These are phyloP conservation scores for Ascosphaera pollenicola DNA, from an alignment of 2,329 filamentous ascomycete species.

Conservation along the genomic window DNA sequence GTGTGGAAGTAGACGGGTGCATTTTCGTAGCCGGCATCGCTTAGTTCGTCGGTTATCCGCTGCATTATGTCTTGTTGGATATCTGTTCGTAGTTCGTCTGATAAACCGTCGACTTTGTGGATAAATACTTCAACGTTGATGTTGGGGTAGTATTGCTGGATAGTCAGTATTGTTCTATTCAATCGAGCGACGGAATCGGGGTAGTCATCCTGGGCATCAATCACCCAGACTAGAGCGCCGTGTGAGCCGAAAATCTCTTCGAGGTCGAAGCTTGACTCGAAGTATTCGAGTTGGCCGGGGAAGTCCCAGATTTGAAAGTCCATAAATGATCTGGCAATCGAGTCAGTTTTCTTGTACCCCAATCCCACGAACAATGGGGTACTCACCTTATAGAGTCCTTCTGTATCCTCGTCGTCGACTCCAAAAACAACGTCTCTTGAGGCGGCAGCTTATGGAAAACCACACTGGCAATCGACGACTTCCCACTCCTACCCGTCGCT, in stretches of 20 bases:
- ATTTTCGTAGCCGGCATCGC: slow-evolving; percentile 80
- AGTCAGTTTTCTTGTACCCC: not conserved
- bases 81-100: slow-evolving; percentile 88
- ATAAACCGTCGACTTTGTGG: slow-evolving; percentile 95
- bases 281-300: slow-evolving; percentile 81
- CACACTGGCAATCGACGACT: slow-evolving; percentile 94
- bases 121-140: slow-evolving; percentile 98
- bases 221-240: slow-evolving; percentile 92
- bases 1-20: slow-evolving; percentile 87
- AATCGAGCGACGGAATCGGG: slow-evolving; percentile 72
- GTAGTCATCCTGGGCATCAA: slow-evolving; percentile 96
- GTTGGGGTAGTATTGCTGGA: slow-evolving; percentile 72
- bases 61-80: slow-evolving; percentile 95
- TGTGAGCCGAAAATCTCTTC: slow-evolving; percentile 88
- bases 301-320: slow-evolving; percentile 98
- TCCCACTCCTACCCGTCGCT: slow-evolving; percentile 50
- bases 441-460: slow-evolving; percentile 98
- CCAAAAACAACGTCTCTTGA: slow-evolving; percentile 84
- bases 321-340: slow-evolving; percentile 63
- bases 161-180: slow-evolving; percentile 69
- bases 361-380: not conserved
- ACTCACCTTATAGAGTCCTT: slow-evolving; percentile 87
- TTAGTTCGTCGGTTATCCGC: slow-evolving; percentile 86
- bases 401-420: slow-evolving; percentile 83
- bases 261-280: slow-evolving; percentile 73